Conservation (phyloP, 2,329 filamentous ascomycete genomes). For the Hypomyces perniciosus region DNA sequence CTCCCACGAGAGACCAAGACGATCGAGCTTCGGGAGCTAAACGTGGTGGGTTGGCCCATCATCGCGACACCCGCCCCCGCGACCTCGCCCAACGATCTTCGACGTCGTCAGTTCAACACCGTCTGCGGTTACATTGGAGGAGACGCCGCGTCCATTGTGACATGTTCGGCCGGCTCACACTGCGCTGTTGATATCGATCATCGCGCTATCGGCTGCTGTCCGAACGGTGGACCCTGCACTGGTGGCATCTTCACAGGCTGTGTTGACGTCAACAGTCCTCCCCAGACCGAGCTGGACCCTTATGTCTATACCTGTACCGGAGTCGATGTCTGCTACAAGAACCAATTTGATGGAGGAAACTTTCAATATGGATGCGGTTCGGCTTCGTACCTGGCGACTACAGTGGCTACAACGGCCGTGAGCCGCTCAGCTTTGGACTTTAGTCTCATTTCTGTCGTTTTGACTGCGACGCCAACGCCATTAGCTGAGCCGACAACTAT, state of each 20-base stretch:
- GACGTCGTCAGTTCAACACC: slow-evolving; percentile 44
- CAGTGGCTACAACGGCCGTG: slow-evolving; percentile 41
- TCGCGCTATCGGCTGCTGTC: slow-evolving; percentile 51
- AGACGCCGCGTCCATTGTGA: slow-evolving; percentile 46
- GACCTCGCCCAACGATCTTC: slow-evolving; percentile 27
- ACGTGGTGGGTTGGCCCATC: slow-evolving; percentile 35
- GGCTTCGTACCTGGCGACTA: slow-evolving; percentile 41
- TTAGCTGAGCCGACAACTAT: slow-evolving; percentile 38
- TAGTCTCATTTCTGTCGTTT: slow-evolving; percentile 33
- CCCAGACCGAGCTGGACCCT: slow-evolving; percentile 47
- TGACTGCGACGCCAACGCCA: slow-evolving; percentile 34
- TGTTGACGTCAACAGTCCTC: slow-evolving; percentile 45
- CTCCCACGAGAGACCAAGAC: slow-evolving; percentile 37
- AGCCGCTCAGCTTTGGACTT: slow-evolving; percentile 33
- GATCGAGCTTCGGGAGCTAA: slow-evolving; percentile 31
- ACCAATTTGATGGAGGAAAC: slow-evolving; percentile 49
- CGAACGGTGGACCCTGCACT: slow-evolving; percentile 44
- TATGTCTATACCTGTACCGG: slow-evolving; percentile 52
- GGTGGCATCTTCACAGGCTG: slow-evolving; percentile 53
- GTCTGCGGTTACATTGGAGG: slow-evolving; percentile 54
- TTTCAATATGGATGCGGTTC: slow-evolving; percentile 52
- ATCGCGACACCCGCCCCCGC: slow-evolving; percentile 35
- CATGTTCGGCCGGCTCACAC: slow-evolving; percentile 52
- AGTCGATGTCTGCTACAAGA: slow-evolving; percentile 48
- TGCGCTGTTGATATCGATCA: slow-evolving; percentile 48